These are phyloP conservation scores for Fraxinus platypoda DNA, from an alignment of 305 asterid genomes.

Conservation along the genomic window DNA sequence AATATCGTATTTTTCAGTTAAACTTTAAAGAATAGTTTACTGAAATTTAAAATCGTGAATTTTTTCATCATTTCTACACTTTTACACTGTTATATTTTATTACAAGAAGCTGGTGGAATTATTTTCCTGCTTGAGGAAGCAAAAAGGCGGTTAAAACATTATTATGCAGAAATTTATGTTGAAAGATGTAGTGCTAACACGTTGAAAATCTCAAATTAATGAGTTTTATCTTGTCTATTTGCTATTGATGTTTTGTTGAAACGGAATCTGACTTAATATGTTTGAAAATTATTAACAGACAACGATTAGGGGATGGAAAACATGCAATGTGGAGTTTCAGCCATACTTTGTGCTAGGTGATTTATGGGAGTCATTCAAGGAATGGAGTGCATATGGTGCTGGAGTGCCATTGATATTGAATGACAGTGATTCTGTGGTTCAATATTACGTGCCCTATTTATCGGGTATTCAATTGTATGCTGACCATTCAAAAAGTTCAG, in stretches of 20 bases:
- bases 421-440: conserved; percentile 70
- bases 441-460: conserved; percentile 88
- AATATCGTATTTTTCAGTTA: not conserved
- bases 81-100: not conserved
- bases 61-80: not conserved
- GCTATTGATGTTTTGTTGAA: not conserved
- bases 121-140: not conserved
- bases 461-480: conserved; percentile 90
- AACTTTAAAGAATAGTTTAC: not conserved
- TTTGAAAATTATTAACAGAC: conserved; percentile 34
- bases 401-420: conserved; percentile 90
- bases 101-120: not conserved
- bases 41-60: not conserved
- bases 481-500: conserved; percentile 59
- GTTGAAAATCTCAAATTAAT: not conserved
- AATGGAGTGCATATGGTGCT: conserved; percentile 98
- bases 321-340: conserved; percentile 54
- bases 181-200: not conserved
- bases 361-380: conserved; percentile 90
- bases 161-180: not conserved
- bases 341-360: conserved; percentile 82
- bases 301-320: conserved; percentile 59
- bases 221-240: not conserved
- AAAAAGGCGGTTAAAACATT: not conserved
- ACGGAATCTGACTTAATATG: not conserved